These are phyloP conservation scores for Teunomyces cretensis DNA, from an alignment of 805 yeast genomes.

Conservation along the genomic window DNA sequence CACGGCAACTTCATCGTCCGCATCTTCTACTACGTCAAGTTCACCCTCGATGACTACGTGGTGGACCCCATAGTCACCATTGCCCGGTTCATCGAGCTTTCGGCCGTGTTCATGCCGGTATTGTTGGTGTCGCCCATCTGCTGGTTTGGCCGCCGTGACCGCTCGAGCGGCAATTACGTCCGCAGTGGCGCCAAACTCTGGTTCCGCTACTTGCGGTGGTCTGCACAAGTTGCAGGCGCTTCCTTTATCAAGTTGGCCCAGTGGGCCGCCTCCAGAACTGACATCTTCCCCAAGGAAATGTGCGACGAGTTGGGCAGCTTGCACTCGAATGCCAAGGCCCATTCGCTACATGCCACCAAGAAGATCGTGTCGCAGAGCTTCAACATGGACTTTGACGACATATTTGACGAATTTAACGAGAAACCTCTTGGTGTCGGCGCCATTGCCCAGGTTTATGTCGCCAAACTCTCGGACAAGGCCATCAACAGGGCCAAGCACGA, in stretches of 20 bases:
- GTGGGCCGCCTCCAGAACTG: conserved; percentile 98
- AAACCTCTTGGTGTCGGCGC: conserved; percentile 96
- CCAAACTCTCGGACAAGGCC: conserved; percentile 53
- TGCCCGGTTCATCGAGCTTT: conserved; percentile 67
- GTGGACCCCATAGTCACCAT: conserved; percentile 70
- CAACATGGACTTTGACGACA: conserved; percentile 57
- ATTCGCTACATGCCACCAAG: conserved; percentile 62
- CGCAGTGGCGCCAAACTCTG: conserved; percentile 67
- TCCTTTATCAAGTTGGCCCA: conserved; percentile 91
- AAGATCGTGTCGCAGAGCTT: conserved; percentile 59
- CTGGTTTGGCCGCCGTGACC: conserved; percentile 49
- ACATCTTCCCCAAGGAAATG: conserved; percentile 76
- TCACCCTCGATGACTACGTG: conserved; percentile 50
- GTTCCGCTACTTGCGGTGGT: conserved; percentile 62
- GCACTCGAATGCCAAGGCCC: conserved; percentile 83
- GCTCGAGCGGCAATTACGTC: conserved; percentile 24
- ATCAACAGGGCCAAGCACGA: conserved; percentile 34
- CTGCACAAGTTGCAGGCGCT: conserved; percentile 87
- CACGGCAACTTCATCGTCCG: conserved; percentile 26
- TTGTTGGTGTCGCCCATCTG: conserved; percentile 63
- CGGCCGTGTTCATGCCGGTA: conserved; percentile 69
- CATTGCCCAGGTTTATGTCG: conserved; percentile 92
- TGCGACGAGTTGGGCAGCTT: conserved; percentile 74
- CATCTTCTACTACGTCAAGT: conserved; percentile 40
- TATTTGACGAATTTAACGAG: conserved; percentile 75